These are phyloP conservation scores for Xenoacremonium recifei DNA, from an alignment of 2,329 filamentous ascomycete species.

Conservation along the genomic window DNA sequence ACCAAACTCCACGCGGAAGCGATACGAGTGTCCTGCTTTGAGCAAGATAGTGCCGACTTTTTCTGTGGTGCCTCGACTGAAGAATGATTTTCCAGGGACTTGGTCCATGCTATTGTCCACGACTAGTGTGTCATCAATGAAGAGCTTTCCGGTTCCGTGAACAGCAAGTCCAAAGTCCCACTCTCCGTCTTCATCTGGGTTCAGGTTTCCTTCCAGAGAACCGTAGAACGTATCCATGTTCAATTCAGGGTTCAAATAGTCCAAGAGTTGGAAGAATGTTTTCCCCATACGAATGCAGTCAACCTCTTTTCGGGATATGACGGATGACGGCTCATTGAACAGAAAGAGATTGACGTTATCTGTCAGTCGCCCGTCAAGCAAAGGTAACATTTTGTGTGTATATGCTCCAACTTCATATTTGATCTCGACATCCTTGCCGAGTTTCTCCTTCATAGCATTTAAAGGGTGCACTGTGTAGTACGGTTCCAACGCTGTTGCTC, in stretches of 20 bases:
- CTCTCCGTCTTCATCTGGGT: slow-evolving; percentile 17
- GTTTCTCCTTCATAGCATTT: slow-evolving; percentile 24
- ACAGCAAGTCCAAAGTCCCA: slow-evolving; percentile 33
- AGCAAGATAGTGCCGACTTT: slow-evolving; percentile 19
- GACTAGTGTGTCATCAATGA: slow-evolving; percentile 30
- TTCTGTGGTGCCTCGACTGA: slow-evolving; percentile 32
- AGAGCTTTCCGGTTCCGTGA: slow-evolving; percentile 32
- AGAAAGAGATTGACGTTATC: slow-evolving; percentile 25
- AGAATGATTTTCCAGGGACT: slow-evolving; percentile 31
- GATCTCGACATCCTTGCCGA: slow-evolving; percentile 18
- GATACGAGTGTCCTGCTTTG: slow-evolving; percentile 12
- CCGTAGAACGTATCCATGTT: slow-evolving; percentile 19
- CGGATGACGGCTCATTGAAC: slow-evolving; percentile 17
- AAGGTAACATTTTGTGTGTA: slow-evolving; percentile 31
- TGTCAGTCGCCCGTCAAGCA: slow-evolving; percentile 21
- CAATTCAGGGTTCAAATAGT: slow-evolving; percentile 23
- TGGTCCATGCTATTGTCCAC: slow-evolving; percentile 29
- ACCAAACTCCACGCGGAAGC: slow-evolving; percentile 12
- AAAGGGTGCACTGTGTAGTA: slow-evolving; percentile 31
- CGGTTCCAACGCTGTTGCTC: slow-evolving; percentile 31
- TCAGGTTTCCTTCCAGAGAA: slow-evolving; percentile 20
- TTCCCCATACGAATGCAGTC: slow-evolving; percentile 22
- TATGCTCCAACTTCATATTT: slow-evolving; percentile 24
- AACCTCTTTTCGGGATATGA: slow-evolving; percentile 7
- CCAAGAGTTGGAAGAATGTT: slow-evolving; percentile 23